phyloP scores from a whole-genome alignment of 2,329 filamentous ascomycete species.

The Rugonectria rugulosa region DNA sequence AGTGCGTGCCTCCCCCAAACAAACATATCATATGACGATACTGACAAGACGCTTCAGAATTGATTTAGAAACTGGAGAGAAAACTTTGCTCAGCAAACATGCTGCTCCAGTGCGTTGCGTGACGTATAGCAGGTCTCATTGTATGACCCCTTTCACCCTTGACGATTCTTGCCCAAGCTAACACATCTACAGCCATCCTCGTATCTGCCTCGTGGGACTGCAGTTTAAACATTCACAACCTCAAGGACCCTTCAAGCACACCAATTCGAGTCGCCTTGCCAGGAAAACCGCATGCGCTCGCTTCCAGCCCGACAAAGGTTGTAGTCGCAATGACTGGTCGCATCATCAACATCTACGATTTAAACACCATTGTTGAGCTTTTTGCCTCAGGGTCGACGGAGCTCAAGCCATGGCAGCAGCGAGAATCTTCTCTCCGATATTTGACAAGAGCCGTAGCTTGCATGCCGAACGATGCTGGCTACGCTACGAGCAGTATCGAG shows the following conservation, averaged over 20 bases:
- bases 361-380: slow-evolving; percentile 69
- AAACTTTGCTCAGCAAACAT: slow-evolving; percentile 81
- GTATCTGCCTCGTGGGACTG: slow-evolving; percentile 94
- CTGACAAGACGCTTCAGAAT: slow-evolving; percentile 52
- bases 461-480: slow-evolving; percentile 96
- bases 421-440: slow-evolving; percentile 95
- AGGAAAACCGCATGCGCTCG: slow-evolving; percentile 88
- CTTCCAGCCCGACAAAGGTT: slow-evolving; percentile 78
- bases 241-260: slow-evolving; percentile 57
- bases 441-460: slow-evolving; percentile 92
- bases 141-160: slow-evolving; percentile 49
- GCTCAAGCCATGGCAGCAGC: slow-evolving; percentile 86
- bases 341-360: slow-evolving; percentile 93
- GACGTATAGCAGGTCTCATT: slow-evolving; percentile 79
- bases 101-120: slow-evolving; percentile 81
- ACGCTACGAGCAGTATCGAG: slow-evolving; percentile 91
- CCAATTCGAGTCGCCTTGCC: slow-evolving; percentile 76
- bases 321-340: slow-evolving; percentile 96
- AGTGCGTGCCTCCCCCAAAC: slow-evolving; percentile 51
- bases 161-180: slow-evolving; percentile 17
- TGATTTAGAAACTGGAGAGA: slow-evolving; percentile 74
- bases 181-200: slow-evolving; percentile 65
- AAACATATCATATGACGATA: slow-evolving; percentile 2
- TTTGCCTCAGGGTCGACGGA: slow-evolving; percentile 54
- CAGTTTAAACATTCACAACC: slow-evolving; percentile 84